phyloP scores from a whole-genome alignment of 73 alveolate species.

The Breviolum minutum region DNA sequence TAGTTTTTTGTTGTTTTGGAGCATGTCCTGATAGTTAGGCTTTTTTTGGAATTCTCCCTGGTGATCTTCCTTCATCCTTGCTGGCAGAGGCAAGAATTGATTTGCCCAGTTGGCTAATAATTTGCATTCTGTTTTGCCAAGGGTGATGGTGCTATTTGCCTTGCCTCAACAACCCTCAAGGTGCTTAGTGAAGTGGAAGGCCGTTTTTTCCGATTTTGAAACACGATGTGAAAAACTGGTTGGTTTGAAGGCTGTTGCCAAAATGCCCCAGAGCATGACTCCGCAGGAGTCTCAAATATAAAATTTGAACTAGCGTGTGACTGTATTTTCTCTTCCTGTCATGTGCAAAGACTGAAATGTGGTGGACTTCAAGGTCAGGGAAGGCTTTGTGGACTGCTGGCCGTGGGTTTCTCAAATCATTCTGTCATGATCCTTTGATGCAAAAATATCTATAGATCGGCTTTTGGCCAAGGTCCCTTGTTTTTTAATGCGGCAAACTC shows the following conservation, averaged over 20 bases:
- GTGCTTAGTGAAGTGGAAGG: background rate
- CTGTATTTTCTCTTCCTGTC: background rate
- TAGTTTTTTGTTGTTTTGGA: too few relatives aligned
- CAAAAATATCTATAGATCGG: background rate
- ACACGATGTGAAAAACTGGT: background rate
- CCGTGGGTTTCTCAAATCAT: background rate
- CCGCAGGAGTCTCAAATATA: background rate
- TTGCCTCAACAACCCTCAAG: conserved; percentile 17
- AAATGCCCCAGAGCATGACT: background rate
- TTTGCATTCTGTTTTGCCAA: background rate
- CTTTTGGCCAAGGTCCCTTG: background rate
- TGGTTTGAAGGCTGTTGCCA: conserved; percentile 1
- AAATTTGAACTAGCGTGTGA: background rate
- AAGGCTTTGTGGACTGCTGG: conserved; percentile 35
- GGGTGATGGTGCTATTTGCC: conserved; percentile 50
- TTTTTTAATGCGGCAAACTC: conserved; percentile 11
- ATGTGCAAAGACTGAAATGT: too few relatives aligned
- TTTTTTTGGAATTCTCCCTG: conserved; percentile 2
- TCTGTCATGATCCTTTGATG: too few relatives aligned
- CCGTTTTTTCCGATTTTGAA: background rate
- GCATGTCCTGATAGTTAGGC: background rate
- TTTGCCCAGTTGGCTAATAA: background rate
- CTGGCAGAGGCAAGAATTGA: background rate
- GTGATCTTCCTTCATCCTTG: background rate
- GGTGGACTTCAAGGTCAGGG: conserved; percentile 12